Evolutionary conservation across 1,284 basidiomycete species (phyloP).

Genomic region (Ustilago sp.): DNA sequence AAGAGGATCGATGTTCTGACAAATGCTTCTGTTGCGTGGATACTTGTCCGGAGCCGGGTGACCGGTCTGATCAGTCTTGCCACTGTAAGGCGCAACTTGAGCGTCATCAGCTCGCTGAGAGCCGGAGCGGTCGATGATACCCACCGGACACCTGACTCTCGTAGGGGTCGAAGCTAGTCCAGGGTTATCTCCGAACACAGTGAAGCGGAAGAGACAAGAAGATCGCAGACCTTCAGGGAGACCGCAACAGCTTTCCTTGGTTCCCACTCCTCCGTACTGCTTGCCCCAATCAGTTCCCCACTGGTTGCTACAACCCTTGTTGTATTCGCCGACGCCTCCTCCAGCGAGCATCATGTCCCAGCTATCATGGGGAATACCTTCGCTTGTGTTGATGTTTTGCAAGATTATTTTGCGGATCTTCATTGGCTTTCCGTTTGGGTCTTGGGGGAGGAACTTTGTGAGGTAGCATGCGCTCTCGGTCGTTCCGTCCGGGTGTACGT

Average conservation of each 20-base stretch:
- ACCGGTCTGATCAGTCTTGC: conserved; percentile 33
- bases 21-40: conserved; percentile 33
- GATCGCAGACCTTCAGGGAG: conserved; percentile 29
- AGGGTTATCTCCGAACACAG: conserved; percentile 30
- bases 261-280: conserved; percentile 29
- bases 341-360: conserved; percentile 41
- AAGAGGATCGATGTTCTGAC: conserved; percentile 38
- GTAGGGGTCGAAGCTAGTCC: conserved; percentile 17
- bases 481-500: conserved; percentile 19
- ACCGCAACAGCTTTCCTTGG: conserved; percentile 27
- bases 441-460: conserved; percentile 24
- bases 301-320: conserved; percentile 30
- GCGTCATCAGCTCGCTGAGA: conserved; percentile 43
- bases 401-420: conserved; percentile 40
- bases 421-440: conserved; percentile 32
- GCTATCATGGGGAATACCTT: conserved; percentile 18
- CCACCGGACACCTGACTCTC: conserved; percentile 33
- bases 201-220: conserved; percentile 40
- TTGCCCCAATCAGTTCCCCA: conserved; percentile 36
- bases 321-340: conserved; percentile 38
- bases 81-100: conserved; percentile 8
- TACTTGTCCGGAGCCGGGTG: conserved; percentile 35
- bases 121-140: conserved; percentile 38
- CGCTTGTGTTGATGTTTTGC: conserved; percentile 47
- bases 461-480: conserved; percentile 40